A percentile compares a stretch with the other conserved stretches of the same genome.
These are phyloP conservation scores for Solanum appendiculatum DNA, from an alignment of 257 asterid species.

Conservation along the genomic window DNA sequence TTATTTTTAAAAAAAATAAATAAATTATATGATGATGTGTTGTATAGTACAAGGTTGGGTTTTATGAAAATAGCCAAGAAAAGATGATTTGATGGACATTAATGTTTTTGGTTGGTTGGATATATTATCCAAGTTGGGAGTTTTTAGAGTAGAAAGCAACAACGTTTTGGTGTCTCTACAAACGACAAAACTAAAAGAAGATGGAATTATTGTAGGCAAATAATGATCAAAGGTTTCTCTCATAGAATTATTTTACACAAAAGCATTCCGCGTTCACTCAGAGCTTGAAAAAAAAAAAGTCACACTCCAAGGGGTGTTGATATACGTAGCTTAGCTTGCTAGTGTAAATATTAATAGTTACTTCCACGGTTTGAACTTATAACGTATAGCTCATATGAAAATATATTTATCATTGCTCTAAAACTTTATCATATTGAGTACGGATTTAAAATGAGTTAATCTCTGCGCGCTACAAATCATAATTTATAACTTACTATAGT, in stretches of 20 bases:
- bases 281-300: no score
- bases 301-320: not conserved
- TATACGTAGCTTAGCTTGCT: not conserved
- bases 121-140: not conserved
- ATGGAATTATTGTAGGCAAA: not conserved
- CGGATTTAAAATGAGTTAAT: not conserved
- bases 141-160: not conserved
- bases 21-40: not conserved
- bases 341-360: not conserved
- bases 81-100: constrained; percentile 1
- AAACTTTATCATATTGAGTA: not conserved
- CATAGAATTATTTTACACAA: not conserved
- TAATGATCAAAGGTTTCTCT: not conserved
- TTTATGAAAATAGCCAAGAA: not conserved
- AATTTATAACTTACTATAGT: not conserved
- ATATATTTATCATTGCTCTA: no score
- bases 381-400: not conserved
- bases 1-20: no score
- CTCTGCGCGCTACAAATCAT: not conserved
- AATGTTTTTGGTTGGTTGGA: not conserved
- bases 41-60: not conserved
- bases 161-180: not conserved
- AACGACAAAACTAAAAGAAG: not conserved
- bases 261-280: not conserved
- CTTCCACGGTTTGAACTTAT: not conserved